Evolutionary conservation across 192 early-diverging fungal species (phyloP).

Genomic region (Coemansia umbellata): DNA sequence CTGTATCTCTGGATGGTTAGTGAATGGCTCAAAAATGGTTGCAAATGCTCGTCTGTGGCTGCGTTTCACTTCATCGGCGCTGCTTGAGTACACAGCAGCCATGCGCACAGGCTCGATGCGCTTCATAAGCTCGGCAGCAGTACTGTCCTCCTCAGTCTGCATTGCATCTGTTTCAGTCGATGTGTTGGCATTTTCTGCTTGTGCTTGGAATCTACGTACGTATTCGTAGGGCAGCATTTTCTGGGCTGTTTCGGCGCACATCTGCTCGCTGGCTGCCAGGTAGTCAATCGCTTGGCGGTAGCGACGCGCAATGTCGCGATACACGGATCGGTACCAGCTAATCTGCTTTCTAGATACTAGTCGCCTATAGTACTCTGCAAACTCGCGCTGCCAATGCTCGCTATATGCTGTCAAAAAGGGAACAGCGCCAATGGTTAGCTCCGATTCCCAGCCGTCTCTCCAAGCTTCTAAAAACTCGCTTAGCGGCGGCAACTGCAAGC

Average conservation of each 20-base stretch:
- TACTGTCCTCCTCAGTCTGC: background rate
- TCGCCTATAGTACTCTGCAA: slow-evolving; percentile 28
- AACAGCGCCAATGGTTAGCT: slow-evolving; percentile 19
- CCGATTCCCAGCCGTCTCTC: slow-evolving; percentile 30
- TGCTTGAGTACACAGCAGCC: background rate
- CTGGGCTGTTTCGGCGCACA: slow-evolving; percentile 5
- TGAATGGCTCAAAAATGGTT: slow-evolving; percentile 21
- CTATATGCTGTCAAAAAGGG: slow-evolving; percentile 26
- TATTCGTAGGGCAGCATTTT: slow-evolving; percentile 22
- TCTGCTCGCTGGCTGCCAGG: background rate
- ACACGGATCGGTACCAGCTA: background rate
- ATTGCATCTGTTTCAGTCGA: background rate
- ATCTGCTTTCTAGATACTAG: slow-evolving; percentile 4
- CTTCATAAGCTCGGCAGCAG: background rate
- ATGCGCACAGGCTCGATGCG: slow-evolving; percentile 6
- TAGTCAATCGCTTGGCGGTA: slow-evolving; percentile 16
- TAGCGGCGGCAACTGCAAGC: slow-evolving; percentile 25
- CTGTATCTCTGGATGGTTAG: slow-evolving; percentile 18
- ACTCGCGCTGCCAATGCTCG: slow-evolving; percentile 17
- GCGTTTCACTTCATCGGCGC: background rate
- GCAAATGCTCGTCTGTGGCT: background rate
- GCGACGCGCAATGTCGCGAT: slow-evolving; percentile 10
- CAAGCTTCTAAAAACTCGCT: slow-evolving; percentile 27
- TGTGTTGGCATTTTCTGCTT: background rate
- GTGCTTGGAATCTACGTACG: background rate